phyloP scores from a whole-genome alignment of 306 rosid genomes.

The Oxytropis ochrocephala region DNA sequence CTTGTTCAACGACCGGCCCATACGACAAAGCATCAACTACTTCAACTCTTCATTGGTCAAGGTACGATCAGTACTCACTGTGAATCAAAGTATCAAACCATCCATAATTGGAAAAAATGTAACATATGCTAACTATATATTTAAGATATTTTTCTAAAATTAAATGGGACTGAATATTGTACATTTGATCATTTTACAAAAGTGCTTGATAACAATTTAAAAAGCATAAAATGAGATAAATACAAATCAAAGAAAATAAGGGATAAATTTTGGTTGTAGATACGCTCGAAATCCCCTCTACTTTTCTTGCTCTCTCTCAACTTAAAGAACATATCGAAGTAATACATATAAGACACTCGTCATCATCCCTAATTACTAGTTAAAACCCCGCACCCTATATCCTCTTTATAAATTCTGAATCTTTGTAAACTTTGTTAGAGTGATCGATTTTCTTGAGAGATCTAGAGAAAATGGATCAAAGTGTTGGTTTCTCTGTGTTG shows the following conservation, averaged over 20 bases:
- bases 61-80: not conserved
- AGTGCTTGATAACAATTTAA: not conserved
- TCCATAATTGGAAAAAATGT: not conserved
- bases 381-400: not conserved
- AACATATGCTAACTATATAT: too few species aligned
- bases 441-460: not conserved
- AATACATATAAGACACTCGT: not conserved
- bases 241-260: not conserved
- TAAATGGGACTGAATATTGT: not conserved
- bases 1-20: too few species aligned
- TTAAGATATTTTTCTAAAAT: not conserved
- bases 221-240: not conserved
- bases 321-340: not conserved
- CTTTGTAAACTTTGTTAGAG: not conserved
- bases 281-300: not conserved
- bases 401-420: not conserved
- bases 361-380: not conserved
- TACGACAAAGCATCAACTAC: too few species aligned
- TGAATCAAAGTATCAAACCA: not conserved
- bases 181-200: not conserved
- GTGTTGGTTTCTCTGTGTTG: slow-evolving; percentile 32
- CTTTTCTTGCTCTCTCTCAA: not conserved
- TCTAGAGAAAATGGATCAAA: slow-evolving; percentile 21
- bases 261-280: not conserved
- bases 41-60: too few species aligned